A percentile compares a stretch with the other conserved stretches of the same genome.
These are phyloP conservation scores for Nicotiana attenuata DNA, from an alignment of 257 asterid species.

Conservation along the genomic window DNA sequence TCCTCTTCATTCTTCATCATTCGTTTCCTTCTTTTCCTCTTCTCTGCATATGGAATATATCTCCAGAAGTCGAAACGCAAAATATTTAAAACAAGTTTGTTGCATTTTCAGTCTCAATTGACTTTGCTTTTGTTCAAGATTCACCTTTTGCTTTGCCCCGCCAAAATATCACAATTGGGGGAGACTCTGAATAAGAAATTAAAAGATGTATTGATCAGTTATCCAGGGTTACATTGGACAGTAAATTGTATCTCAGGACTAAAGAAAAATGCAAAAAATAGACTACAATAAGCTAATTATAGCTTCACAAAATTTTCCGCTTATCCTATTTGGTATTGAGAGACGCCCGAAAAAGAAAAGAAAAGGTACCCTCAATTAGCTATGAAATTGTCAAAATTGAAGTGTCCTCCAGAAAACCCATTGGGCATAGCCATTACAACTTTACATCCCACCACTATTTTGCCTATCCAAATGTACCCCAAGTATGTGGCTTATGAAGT, in stretches of 20 bases:
- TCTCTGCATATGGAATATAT: neutral
- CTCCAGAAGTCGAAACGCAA: neutral
- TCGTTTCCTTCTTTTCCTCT: neutral
- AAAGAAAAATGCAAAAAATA: neutral
- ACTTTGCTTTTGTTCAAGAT: neutral
- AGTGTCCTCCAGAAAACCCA: neutral
- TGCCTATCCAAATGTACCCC: neutral
- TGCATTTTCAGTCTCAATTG: neutral
- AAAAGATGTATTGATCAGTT: neutral
- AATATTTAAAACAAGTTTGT: neutral
- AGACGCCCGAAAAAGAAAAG: neutral
- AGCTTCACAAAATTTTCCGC: conserved; percentile 12
- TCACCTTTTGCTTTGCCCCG: neutral
- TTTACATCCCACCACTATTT: neutral
- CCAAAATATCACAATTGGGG: neutral
- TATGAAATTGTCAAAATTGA: neutral
- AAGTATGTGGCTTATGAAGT: neutral
- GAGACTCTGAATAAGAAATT: neutral
- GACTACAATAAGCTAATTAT: neutral
- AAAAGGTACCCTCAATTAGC: neutral
- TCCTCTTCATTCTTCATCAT: neutral
- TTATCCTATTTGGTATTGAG: neutral
- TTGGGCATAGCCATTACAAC: neutral
- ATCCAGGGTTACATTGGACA: neutral
- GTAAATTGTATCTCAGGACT: neutral